Conservation (phyloP, 2,329 filamentous ascomycete species). For the Fusarium acutatum region DNA sequence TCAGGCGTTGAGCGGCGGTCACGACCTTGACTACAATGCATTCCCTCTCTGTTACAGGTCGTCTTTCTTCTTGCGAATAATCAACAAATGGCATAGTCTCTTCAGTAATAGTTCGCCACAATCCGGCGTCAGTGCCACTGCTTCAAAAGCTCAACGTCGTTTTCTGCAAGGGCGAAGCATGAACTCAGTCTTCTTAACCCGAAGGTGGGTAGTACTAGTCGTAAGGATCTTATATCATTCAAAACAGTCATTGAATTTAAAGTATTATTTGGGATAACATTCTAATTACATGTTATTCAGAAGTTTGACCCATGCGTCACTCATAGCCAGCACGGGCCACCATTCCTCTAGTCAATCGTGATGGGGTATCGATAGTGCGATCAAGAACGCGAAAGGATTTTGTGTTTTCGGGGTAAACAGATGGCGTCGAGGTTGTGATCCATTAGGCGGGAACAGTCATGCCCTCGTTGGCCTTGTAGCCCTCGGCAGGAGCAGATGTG, state of each 20-base stretch:
- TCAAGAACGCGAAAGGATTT: conserved; percentile 7
- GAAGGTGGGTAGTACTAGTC: no score
- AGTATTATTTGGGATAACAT: background rate
- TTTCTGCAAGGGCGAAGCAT: background rate
- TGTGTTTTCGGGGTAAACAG: no score
- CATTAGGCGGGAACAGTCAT: conserved; percentile 30
- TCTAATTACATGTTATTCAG: background rate
- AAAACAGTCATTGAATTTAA: background rate
- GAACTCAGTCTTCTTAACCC: no score
- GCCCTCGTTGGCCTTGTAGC: conserved; percentile 36
- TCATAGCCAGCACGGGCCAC: background rate
- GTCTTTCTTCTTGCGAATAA: no score
- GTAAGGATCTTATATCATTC: no score
- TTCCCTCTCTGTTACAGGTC: no score
- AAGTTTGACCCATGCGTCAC: background rate
- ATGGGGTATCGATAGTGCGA: conserved; percentile 31
- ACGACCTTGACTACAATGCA: no score
- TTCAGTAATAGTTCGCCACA: no score
- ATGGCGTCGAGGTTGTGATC: fast-evolving
- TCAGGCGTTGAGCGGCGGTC: no score
- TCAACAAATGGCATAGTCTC: no score
- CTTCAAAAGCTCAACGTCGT: no score
- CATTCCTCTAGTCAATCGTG: background rate
- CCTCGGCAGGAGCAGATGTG: conserved; percentile 6
- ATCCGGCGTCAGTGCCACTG: no score